Conservation (phyloP, 495 filamentous ascomycete genomes). For the Articulospora tetracladia region DNA sequence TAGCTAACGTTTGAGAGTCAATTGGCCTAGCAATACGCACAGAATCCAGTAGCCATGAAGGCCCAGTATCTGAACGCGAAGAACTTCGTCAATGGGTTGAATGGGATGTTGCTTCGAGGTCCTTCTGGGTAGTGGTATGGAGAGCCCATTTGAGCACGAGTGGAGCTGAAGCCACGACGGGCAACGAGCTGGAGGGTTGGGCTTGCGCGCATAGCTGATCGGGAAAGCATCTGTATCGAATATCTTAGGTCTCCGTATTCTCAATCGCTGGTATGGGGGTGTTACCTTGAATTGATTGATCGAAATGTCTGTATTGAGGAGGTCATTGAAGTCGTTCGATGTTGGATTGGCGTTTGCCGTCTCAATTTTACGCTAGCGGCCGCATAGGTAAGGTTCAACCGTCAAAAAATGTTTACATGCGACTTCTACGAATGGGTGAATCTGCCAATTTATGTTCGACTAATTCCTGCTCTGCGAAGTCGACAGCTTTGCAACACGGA, state of each 20-base stretch:
- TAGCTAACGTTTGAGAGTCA: not conserved
- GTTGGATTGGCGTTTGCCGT: not conserved
- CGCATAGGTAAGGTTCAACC: not conserved
- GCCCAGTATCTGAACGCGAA: conserved; percentile 81
- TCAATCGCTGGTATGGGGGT: conserved; percentile 7
- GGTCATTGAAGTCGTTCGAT: conserved; percentile 6
- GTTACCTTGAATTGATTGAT: conserved; percentile 28
- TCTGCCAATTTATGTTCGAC: not conserved
- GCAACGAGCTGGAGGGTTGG: conserved; percentile 60
- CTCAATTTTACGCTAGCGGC: not conserved
- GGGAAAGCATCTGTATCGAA: conserved; percentile 74
- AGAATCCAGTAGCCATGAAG: conserved; percentile 42
- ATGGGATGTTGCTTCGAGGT: conserved; percentile 88
- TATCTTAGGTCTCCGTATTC: conserved; percentile 2
- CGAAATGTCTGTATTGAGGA: conserved; percentile 16
- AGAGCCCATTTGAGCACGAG: conserved; percentile 77
- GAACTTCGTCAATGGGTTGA: conserved; percentile 85
- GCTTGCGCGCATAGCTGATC: conserved; percentile 65
- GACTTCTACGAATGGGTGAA: not conserved
- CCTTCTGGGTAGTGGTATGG: conserved; percentile 99
- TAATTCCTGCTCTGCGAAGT: not conserved
- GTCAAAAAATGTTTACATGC: not conserved
- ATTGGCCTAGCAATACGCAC: conserved; percentile 5
- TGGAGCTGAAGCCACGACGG: conserved; percentile 93
- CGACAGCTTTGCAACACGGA: not conserved